phyloP scores from a whole-genome alignment of 2,329 filamentous ascomycete genomes.

The Knoxdaviesia capensis region DNA sequence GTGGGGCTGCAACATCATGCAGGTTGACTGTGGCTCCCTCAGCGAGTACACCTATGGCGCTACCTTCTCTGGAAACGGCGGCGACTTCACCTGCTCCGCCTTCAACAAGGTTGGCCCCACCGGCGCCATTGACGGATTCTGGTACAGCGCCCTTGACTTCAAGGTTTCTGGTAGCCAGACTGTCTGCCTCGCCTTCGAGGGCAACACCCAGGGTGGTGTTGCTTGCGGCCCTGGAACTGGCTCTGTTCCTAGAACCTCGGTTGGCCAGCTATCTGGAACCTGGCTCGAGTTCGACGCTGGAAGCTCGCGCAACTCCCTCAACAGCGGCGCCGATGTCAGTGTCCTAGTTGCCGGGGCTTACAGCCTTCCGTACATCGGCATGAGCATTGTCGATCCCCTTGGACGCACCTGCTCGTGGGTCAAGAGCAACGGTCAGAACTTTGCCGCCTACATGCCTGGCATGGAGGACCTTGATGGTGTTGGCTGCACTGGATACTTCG shows the following conservation, averaged over 20 bases:
- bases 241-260: constrained; percentile 13
- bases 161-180: constrained; percentile 15
- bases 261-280: constrained; percentile 21
- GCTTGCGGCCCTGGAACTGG: constrained; percentile 16
- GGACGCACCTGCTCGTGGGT: constrained; percentile 21
- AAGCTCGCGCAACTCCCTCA: constrained; percentile 22
- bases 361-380: constrained; percentile 10
- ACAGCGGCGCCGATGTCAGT: constrained; percentile 30
- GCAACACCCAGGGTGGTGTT: constrained; percentile 26
- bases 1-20: constrained; percentile 33
- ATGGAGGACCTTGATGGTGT: constrained; percentile 18
- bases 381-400: constrained; percentile 17
- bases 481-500: constrained; percentile 17
- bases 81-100: constrained; percentile 18
- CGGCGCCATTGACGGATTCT: constrained; percentile 26
- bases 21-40: constrained; percentile 15
- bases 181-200: constrained; percentile 22
- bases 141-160: constrained; percentile 21
- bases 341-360: constrained; percentile 21
- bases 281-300: constrained; percentile 31
- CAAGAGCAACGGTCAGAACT: constrained; percentile 14
- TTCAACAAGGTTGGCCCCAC: constrained; percentile 31
- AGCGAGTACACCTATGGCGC: constrained; percentile 22
- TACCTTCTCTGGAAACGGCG: constrained; percentile 18
- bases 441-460: constrained; percentile 17